A percentile compares a stretch with the other conserved stretches of the same genome.
Evolutionary conservation across 208 protist species (phyloP).

Genomic region (Porcisia deanei): DNA sequence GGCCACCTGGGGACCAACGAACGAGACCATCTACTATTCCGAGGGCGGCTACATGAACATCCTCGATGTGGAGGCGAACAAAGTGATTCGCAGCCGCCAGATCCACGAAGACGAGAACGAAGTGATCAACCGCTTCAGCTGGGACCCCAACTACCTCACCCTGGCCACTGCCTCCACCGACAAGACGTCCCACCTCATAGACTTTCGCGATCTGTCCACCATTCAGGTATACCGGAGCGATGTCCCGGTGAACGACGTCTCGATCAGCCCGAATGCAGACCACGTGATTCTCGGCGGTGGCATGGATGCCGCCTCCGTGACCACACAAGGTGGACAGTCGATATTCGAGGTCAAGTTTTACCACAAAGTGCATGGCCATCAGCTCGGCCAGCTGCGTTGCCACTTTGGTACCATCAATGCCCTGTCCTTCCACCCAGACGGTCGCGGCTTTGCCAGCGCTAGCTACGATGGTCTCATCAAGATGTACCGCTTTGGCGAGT

Average conservation of each 20-base stretch:
- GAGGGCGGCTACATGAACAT: slow-evolving; percentile 94
- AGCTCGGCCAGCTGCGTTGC: slow-evolving; percentile 95
- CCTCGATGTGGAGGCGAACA: slow-evolving; percentile 92
- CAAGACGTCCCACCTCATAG: slow-evolving; percentile 94
- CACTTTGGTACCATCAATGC: slow-evolving; percentile 99
- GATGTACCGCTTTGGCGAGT: slow-evolving; percentile 94
- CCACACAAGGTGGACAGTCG: slow-evolving; percentile 86
- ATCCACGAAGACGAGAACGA: slow-evolving; percentile 59
- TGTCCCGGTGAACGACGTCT: slow-evolving; percentile 96
- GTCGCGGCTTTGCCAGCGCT: slow-evolving; percentile 91
- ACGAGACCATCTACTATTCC: slow-evolving; percentile 95
- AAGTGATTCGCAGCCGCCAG: slow-evolving; percentile 66
- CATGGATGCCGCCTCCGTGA: slow-evolving; percentile 96
- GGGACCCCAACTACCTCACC: slow-evolving; percentile 88
- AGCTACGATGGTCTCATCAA: slow-evolving; percentile 97
- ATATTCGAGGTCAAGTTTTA: slow-evolving; percentile 97
- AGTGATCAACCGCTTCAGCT: slow-evolving; percentile 89
- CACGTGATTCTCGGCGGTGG: slow-evolving; percentile 97
- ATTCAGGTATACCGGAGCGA: slow-evolving; percentile 97
- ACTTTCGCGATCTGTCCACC: slow-evolving; percentile 91
- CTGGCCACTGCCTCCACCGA: slow-evolving; percentile 95
- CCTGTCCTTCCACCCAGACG: slow-evolving; percentile 95
- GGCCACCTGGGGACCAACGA: slow-evolving; percentile 95
- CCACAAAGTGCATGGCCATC: slow-evolving; percentile 95
- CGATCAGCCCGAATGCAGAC: slow-evolving; percentile 92